These are phyloP conservation scores for Chytriomyces confervae DNA, from an alignment of 192 early-diverging fungal species.

Conservation along the genomic window DNA sequence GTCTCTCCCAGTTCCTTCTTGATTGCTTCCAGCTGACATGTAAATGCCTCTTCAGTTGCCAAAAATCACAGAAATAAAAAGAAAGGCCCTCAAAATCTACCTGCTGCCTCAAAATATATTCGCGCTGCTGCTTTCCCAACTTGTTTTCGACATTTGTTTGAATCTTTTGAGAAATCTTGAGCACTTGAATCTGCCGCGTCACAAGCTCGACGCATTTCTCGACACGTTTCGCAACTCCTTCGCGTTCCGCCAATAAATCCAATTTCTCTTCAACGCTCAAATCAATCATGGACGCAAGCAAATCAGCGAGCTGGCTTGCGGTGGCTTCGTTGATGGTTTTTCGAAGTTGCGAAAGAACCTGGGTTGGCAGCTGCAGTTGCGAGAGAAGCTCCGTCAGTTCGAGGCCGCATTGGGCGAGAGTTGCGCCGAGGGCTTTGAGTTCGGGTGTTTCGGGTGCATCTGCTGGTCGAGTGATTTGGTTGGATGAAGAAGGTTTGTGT, in stretches of 20 bases:
- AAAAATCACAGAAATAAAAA: not conserved
- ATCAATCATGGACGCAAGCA: slow-evolving; percentile 76
- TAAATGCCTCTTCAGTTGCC: too few relatives aligned
- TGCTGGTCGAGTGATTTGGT: not conserved
- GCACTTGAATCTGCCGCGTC: slow-evolving; percentile 73
- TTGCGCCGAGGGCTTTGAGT: not conserved
- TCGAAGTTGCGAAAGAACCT: slow-evolving; percentile 66
- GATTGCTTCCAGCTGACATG: slow-evolving; percentile 72
- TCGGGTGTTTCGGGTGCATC: not conserved
- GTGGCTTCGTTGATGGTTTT: slow-evolving; percentile 66
- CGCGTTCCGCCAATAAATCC: slow-evolving; percentile 60
- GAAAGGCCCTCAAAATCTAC: slow-evolving; percentile 37
- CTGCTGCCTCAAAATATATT: slow-evolving; percentile 80
- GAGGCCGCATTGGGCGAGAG: slow-evolving; percentile 20
- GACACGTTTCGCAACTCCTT: slow-evolving; percentile 63
- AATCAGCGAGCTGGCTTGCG: slow-evolving; percentile 67
- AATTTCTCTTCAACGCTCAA: slow-evolving; percentile 73
- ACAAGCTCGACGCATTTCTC: slow-evolving; percentile 61
- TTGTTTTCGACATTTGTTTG: slow-evolving; percentile 75
- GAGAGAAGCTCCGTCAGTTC: slow-evolving; percentile 58
- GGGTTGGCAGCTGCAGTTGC: too few relatives aligned
- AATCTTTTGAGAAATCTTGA: slow-evolving; percentile 80
- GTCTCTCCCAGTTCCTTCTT: slow-evolving; percentile 79
- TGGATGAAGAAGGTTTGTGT: not conserved
- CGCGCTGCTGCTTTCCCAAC: slow-evolving; percentile 79